Percentiles rank a stretch among this genome's conserved stretches.
Conservation (phyloP, 2,329 filamentous ascomycete species). For the Purpureocillium takamizusanense region DNA sequence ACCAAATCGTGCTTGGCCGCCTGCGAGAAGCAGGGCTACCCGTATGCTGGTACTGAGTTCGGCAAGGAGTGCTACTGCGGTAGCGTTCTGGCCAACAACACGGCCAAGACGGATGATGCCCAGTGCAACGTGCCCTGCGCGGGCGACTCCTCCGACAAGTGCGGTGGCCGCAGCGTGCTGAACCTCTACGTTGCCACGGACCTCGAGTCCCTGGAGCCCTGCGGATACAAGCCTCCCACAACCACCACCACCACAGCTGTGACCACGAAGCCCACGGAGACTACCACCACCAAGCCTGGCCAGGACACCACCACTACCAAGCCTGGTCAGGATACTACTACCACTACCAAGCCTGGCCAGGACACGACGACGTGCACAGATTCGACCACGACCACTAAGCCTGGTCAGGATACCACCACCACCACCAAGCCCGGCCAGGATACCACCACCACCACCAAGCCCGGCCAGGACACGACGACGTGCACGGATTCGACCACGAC, state of each 20-base stretch:
- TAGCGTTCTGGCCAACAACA: constrained; percentile 41
- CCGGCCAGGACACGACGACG: constrained; percentile 4
- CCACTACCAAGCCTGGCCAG: too few relatives aligned
- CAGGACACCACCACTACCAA: constrained; percentile 16
- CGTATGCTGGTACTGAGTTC: constrained; percentile 39
- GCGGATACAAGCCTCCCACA: constrained; percentile 23
- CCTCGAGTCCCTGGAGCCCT: constrained; percentile 41
- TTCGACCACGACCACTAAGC: too few relatives aligned
- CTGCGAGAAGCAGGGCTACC: constrained; percentile 34
- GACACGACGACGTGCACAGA: too few relatives aligned
- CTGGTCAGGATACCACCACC: constrained; percentile 4
- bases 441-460: not conserved
- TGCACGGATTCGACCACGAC: too few relatives aligned
- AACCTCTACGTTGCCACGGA: constrained; percentile 39
- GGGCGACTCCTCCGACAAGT: constrained; percentile 32
- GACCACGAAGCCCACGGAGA: constrained; percentile 1
- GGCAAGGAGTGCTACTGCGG: constrained; percentile 41
- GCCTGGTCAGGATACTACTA: constrained; percentile 1
- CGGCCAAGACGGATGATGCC: constrained; percentile 20
- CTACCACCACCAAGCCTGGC: constrained; percentile 16
- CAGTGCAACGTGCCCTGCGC: constrained; percentile 44
- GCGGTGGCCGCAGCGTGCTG: constrained; percentile 33
- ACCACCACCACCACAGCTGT: constrained; percentile 5
- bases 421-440: constrained; percentile 10
- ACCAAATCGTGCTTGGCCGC: constrained; percentile 31